Base-by-base conservation (phyloP, 1,139 yeast genomes). In the Taphrina deformans region DNA sequence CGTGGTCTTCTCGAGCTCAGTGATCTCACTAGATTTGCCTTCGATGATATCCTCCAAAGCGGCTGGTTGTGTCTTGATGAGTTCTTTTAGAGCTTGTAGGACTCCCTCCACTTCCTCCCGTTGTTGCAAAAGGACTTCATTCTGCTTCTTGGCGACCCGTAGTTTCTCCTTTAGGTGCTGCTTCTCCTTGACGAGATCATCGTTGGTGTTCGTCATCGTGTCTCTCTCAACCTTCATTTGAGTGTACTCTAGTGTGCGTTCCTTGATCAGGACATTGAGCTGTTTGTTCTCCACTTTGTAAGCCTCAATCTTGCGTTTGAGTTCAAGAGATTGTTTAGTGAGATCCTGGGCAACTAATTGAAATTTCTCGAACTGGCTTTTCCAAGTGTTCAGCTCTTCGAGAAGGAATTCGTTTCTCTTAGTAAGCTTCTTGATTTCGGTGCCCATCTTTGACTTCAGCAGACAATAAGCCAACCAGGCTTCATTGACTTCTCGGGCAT, bases 401-500 rank as follows among this genome's bases (percentile, higher is more conserved):
- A 55, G 53, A 6, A 62, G 52, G 44, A 55, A 55, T 26, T 31
- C 50, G 40, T 55, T 62, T 3, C 65, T 48, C 51, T 62, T 55
- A 5, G 65, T 55, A 21, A 62, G 38, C 31, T 55, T 55, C n/a
- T 23, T 26, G 21, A 55, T 35, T 16, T 62, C 65, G 14, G 60
- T 24, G 48, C 44, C 41, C 56, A 55, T 45, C 18, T 58, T 50
- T 18, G 59, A 21, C 35, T 55, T 55, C 40, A 62, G 55, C 4
- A 33, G 48, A 44, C 51, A 46, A 38, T 62, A 55, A 12, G 33
- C 29, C 23, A 26, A 26, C 65, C 62, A 62, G 5, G 62, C 65
- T 26, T 62, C 65, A 10, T 35, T n/a, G 18, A 51, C 56, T n/a
- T 62, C 65, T 4, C 65, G 65, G 16, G 62, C 55, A 31, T 62